phyloP scores from a whole-genome alignment of 331 rosid species.

The Pyracantha coccinea region DNA sequence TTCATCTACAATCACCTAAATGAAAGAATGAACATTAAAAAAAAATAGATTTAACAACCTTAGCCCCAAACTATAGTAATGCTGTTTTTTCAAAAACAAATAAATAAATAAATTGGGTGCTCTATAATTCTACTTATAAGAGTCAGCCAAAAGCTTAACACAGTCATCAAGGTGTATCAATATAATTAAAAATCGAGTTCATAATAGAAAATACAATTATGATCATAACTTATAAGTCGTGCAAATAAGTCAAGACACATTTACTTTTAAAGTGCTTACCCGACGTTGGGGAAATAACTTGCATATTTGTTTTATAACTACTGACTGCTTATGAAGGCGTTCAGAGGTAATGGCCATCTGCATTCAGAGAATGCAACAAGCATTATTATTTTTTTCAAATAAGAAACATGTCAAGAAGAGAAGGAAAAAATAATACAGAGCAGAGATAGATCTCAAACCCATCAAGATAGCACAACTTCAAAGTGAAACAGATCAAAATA shows the following conservation, averaged over 20 bases:
- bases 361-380: constrained; percentile 8
- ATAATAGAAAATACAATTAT: not conserved
- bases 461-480: constrained; percentile 6
- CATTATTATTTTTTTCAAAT: constrained; percentile 8
- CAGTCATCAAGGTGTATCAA: not conserved
- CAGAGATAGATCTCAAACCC: not conserved
- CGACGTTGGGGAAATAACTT: constrained; percentile 86
- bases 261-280: constrained; percentile 37
- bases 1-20: constrained; percentile 55
- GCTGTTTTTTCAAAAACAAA: not conserved
- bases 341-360: constrained; percentile 96
- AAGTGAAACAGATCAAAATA: not conserved
- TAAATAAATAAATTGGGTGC: not conserved
- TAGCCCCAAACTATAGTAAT: not conserved
- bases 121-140: not conserved
- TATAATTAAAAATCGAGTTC: not conserved
- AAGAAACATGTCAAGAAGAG: not conserved
- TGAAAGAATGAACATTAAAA: constrained; percentile 9
- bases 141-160: not conserved
- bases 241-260: not conserved
- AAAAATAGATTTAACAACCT: not conserved
- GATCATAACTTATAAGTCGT: not conserved
- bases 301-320: constrained; percentile 90
- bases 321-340: constrained; percentile 83
- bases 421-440: not conserved